Percentiles rank a stretch among this genome's conserved stretches.
These are phyloP conservation scores for Aspergillus glaucus DNA, from an alignment of 2,329 filamentous ascomycete genomes.

Conservation along the genomic window DNA sequence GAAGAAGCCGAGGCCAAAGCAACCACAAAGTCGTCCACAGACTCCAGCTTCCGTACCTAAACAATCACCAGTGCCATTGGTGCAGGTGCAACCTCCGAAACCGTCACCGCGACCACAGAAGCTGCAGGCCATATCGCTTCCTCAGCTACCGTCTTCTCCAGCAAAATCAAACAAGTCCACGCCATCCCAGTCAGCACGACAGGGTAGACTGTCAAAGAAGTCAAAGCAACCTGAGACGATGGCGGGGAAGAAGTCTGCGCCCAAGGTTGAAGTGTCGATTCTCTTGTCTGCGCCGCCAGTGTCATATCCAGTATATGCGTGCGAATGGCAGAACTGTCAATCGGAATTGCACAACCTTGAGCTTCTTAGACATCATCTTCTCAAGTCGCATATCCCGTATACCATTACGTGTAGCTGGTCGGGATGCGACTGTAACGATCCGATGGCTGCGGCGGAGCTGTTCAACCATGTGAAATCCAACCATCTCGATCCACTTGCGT, in stretches of 20 bases:
- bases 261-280: constrained; percentile 18
- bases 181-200: background rate
- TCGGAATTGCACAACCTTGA: constrained; percentile 57
- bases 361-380: constrained; percentile 53
- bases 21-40: background rate
- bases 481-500: constrained; percentile 51
- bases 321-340: constrained; percentile 52
- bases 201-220: background rate
- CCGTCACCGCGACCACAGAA: too few species aligned
- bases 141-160: too few species aligned
- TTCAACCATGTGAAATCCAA: constrained; percentile 45
- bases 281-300: constrained; percentile 10
- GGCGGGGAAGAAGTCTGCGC: constrained; percentile 9
- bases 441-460: constrained; percentile 35
- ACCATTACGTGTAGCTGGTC: constrained; percentile 22
- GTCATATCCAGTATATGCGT: constrained; percentile 45
- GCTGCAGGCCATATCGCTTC: too few species aligned
- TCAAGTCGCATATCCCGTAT: constrained; percentile 46
- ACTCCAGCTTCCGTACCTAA: background rate
- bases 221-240: constrained; percentile 3
- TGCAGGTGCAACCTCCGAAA: too few species aligned
- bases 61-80: too few species aligned
- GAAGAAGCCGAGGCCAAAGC: background rate
- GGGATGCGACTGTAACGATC: constrained; percentile 14
- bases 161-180: background rate